These are phyloP conservation scores for Sonneratia caseolaris DNA, from an alignment of 345 rosid genomes.

Conservation along the genomic window DNA sequence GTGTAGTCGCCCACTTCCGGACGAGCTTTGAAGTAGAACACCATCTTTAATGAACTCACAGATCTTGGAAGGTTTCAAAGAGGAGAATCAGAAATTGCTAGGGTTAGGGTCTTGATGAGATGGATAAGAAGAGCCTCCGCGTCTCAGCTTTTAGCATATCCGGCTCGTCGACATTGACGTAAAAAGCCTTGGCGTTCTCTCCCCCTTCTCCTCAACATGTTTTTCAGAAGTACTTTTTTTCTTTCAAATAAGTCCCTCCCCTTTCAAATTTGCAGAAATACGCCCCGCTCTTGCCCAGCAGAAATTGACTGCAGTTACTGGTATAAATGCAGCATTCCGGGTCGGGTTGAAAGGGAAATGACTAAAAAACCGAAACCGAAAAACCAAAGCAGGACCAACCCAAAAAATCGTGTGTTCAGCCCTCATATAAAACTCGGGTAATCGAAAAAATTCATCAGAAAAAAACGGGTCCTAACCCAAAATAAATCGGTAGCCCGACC, in stretches of 20 bases:
- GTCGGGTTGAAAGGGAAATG: too few species aligned
- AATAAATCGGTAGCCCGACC: too few species aligned
- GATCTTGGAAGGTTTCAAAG: neutral
- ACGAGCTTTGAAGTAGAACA: slow-evolving; percentile 90
- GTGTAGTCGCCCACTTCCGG: slow-evolving; percentile 97
- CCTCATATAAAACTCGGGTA: too few species aligned
- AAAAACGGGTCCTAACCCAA: too few species aligned
- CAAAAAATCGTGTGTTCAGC: too few species aligned
- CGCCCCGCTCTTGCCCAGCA: neutral
- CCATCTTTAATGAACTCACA: slow-evolving; percentile 25
- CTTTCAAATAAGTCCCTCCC: neutral
- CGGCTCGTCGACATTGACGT: neutral
- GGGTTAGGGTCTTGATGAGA: neutral
- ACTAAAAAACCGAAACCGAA: too few species aligned
- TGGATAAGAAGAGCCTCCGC: neutral
- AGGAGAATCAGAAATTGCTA: neutral
- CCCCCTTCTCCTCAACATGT: too few species aligned
- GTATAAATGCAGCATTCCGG: too few species aligned
- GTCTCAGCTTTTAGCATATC: neutral
- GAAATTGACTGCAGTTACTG: too few species aligned
- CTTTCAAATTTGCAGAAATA: neutral
- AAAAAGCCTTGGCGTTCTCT: too few species aligned
- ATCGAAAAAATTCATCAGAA: too few species aligned
- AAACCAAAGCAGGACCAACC: too few species aligned
- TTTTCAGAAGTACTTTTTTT: neutral